Evolutionary conservation across 768 basidiomycete species (phyloP).

Genomic region (Pisolithus sp.): DNA sequence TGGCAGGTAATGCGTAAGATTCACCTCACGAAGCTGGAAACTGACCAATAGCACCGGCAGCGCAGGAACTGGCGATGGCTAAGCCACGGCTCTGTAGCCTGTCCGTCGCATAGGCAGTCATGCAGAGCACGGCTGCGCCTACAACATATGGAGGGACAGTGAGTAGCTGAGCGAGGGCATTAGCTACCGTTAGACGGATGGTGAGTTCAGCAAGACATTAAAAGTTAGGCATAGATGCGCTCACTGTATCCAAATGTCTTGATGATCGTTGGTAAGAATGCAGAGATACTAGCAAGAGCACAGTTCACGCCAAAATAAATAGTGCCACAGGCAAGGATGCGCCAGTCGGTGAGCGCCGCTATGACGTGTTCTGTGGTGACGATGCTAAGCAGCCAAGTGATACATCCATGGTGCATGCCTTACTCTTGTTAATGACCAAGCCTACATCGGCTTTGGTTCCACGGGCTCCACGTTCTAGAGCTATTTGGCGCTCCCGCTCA

Average conservation of each 20-base stretch:
- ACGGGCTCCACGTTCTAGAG: constrained; percentile 61
- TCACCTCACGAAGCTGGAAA: constrained; percentile 40
- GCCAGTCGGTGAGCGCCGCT: constrained; percentile 68
- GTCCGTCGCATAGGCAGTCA: constrained; percentile 59
- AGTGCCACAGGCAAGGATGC: constrained; percentile 57
- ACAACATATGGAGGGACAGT: constrained; percentile 81
- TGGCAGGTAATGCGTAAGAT: constrained; percentile 37
- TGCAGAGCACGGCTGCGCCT: constrained; percentile 54
- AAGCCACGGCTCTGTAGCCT: constrained; percentile 54
- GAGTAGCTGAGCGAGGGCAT: constrained; percentile 61
- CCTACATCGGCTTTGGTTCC: constrained; percentile 62
- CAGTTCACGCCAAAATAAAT: constrained; percentile 77
- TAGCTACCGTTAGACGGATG: constrained; percentile 32
- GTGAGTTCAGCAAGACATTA: background rate
- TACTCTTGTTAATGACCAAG: constrained; percentile 57
- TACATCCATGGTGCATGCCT: background rate
- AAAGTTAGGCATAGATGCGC: constrained; percentile 19
- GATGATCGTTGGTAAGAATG: constrained; percentile 81
- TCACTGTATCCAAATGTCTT: constrained; percentile 64
- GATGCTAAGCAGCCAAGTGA: background rate
- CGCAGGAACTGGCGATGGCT: constrained; percentile 25
- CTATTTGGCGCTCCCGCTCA: constrained; percentile 48
- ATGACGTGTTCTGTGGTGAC: constrained; percentile 47
- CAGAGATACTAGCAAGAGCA: constrained; percentile 72
- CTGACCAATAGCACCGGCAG: constrained; percentile 24